Base-by-base conservation (phyloP, 345 rosid species). In the Syzygium oleosum region DNA sequence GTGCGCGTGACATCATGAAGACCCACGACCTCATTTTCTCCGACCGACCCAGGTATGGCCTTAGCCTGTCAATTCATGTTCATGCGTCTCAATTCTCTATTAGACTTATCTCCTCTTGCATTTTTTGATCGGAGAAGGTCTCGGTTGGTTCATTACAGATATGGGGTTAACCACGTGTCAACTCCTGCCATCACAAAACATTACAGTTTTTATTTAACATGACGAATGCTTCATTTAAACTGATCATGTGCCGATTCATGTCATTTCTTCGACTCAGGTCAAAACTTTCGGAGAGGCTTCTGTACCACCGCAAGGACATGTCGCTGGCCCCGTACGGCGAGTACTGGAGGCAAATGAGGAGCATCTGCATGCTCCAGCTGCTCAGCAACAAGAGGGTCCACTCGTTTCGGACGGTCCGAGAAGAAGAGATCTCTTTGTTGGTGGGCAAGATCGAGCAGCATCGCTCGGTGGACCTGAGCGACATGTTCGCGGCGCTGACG, bases 301-400 rank as follows among this genome's bases (percentile, higher is more conserved):
- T 93, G n/a, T 91, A 92, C 49, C 87, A 87, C 14, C 55, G 85
- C 31, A 90, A 90, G 43, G 95, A 94, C 80, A 27, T 94, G 21
- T 73, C 94, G 2, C 9, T 38, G 4, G 93, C 96, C 5, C 93
- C 94, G 2, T 94, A 95, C 52, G 95, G 96, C 14, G 95, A 95
- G 85, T 94, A 94, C 53, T 95, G 97, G 98, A 91, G 96, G 78
- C 95, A 95, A 84, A 89, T 94, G 87, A 95, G 90, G 89, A 92
- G 94, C 87, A 53, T 94, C 7, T 90, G 92, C 54, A 90, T 93
- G 49, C 52, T 91, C 4, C 93, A 92, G 58, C 92, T 96, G 52
- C 89, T 95, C 16, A 95, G 92, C 90, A 90, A 59, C 87, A 93
- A 85, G 86, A 94, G 90, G 88, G 96, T 94, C 13, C 90, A 90